Base-by-base conservation (phyloP, 768 basidiomycete species). In the Mycena sanguinolenta region DNA sequence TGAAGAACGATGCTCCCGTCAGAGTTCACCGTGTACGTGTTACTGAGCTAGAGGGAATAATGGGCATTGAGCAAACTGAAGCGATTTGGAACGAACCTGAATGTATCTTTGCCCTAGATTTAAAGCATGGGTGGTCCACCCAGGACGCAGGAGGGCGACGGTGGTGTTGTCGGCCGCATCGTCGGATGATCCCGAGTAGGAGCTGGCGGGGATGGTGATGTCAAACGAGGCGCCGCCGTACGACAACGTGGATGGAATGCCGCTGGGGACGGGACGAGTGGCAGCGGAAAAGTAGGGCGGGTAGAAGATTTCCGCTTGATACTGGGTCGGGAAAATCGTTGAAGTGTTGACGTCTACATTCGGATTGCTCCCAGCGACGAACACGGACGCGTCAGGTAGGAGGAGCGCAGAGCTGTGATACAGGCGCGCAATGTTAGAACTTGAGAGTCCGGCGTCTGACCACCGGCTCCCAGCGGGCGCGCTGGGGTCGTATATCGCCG, bases 401-500 rank as follows among this genome's bases (percentile, higher is more conserved):
- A 95, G 86, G 17, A 94, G 83, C 2, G 93, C 93, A 0, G 87
- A 86, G 0, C 93, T 95, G 80, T 97, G 95, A 80, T 97, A 97
- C 79, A 97, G 80, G 59, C 94, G 85, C 44, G 93, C 85, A 64
- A 95, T 88, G 32, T 69, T 83, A 2, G 88, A 87, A 0, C 86
- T 83, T 3, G 79, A 72, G 8, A 94, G 79, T 13, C 90, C 90
- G 1, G 85, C 85, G 42, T 82, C 86, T 28, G 90, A 90, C 91
- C 88, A 93, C 21, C 89, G 88, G 27, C 80, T 79, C 14, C 95
- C 95, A 10, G 80, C 74, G 14, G 92, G 85, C 1, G 87, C 86
- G 19, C 84, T 86, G 0, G 91, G 89, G 79, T 94, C 87, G 79
- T 92, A 95, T 72, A 94, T 85, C 2, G 89, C 87, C n/a, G 93